Evolutionary conservation across 2,329 filamentous ascomycete genomes (phyloP), one percentile per base, ranked within the genome.

Genomic region (Claviceps paspali): DNA sequence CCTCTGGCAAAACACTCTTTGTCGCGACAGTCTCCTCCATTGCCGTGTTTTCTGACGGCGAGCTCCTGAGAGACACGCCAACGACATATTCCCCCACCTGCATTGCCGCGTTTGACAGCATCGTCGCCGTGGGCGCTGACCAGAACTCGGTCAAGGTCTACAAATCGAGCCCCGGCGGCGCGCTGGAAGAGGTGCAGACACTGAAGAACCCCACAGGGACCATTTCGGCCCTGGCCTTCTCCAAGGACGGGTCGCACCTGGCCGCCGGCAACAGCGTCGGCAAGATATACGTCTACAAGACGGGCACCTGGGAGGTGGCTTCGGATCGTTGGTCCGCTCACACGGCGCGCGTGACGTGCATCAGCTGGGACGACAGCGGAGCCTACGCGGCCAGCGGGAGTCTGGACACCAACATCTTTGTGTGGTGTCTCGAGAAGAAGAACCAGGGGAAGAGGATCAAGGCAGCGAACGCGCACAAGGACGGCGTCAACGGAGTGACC

Each of bases 401-500:
- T 32, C 63, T 98, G 35, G 91, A 98, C 55, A 95, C 88, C 0
- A 86, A 93, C 51, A 72, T 98, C 15, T 87, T 84, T 54, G 77
- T 94, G 22, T 98, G 91, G 85, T 94, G 84, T 55, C 59, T 95
- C 39, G 68, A 64, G 28, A 82, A 84, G 53, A 68, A 61, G 43
- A 80, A 83, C 50, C 88, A 88, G 1, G 86, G 84, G 2, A 82
- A 82, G 58, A 73, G 88, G 47, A 73, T 92, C 47, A 88, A 91
- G 64, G 79, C 77, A 11, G 62, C 76, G 17, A 93, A 94, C 52
- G 86, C 88, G 35, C 91, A 98, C 63, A 95, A 95, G 62, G 91
- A 96, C 52, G 91, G 91, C 8, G 86, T 96, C 14, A 85, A 81
- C 47, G 88, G 83, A 12, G 80, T 96, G 12, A 71, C 71, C 10